Conservation (phyloP, 495 filamentous ascomycete species). For the Aspergillus baeticus region DNA sequence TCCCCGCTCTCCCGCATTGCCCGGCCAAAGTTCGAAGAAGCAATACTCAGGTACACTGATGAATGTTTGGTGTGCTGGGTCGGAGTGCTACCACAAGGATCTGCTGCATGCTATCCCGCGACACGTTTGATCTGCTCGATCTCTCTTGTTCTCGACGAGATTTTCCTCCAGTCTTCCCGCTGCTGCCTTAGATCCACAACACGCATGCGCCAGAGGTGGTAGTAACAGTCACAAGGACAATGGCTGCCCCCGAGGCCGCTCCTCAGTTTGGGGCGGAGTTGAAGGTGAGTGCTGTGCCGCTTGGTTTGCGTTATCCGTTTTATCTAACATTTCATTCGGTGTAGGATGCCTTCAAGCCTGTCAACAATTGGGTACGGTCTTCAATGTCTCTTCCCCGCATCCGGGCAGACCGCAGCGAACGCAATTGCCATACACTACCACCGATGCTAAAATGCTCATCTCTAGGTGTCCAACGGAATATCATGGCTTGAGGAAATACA, state of each 20-base stretch:
- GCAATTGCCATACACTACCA: conserved; percentile 17
- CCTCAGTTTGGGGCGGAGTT: conserved; percentile 86
- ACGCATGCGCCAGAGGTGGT: conserved; percentile 18
- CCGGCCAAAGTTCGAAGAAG: conserved; percentile 11
- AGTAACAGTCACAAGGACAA: conserved; percentile 32
- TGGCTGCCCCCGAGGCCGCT: conserved; percentile 72
- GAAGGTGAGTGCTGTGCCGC: conserved; percentile 58
- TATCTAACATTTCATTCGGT: neutral
- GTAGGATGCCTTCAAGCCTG: conserved; percentile 92
- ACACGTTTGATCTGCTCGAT: neutral
- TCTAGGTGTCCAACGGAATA: conserved; percentile 76
- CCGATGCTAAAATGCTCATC: conserved; percentile 24
- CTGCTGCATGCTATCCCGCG: neutral
- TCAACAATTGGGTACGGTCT: conserved; percentile 77
- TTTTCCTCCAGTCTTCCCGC: neutral
- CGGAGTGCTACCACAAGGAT: neutral
- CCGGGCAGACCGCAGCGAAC: conserved; percentile 15
- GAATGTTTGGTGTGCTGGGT: neutral
- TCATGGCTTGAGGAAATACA: conserved; percentile 95
- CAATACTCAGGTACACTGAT: conserved; percentile 13
- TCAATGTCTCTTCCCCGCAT: conserved; percentile 13
- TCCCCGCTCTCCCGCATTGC: conserved; percentile 35
- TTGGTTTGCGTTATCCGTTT: neutral
- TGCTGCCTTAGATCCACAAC: neutral
- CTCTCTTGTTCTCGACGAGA: neutral